A percentile compares a stretch with the other conserved stretches of the same genome.
phyloP scores from a whole-genome alignment of 2,329 filamentous ascomycete species.

The Claviceps digitariae region DNA sequence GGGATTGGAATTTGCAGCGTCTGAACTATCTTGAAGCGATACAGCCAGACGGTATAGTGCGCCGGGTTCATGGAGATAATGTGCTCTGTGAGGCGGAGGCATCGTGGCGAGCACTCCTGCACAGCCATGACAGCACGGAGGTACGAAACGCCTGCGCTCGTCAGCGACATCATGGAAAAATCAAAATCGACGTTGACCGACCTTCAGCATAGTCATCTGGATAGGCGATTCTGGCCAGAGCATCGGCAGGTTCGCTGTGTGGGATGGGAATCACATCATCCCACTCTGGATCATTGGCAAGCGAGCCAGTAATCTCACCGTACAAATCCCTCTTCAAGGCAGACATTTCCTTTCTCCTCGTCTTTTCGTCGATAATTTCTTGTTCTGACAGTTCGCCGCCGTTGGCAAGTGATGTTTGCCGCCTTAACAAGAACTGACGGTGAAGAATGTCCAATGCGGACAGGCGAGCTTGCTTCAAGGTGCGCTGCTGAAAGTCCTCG shows the following conservation, averaged over 20 bases:
- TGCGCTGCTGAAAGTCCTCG: conserved; percentile 30
- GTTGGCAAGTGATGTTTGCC: conserved; percentile 17
- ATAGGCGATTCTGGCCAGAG: conserved; percentile 88
- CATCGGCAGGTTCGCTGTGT: conserved; percentile 68
- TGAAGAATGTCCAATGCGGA: conserved; percentile 30
- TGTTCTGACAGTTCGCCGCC: conserved; percentile 19
- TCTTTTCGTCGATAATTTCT: conserved; percentile 32
- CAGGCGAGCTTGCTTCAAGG: conserved; percentile 28
- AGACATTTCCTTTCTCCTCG: conserved; percentile 37
- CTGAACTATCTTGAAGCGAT: conserved; percentile 68
- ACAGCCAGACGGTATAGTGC: conserved; percentile 98
- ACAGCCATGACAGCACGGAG: conserved; percentile 84
- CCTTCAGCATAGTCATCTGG: conserved; percentile 75
- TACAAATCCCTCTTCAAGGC: conserved; percentile 37
- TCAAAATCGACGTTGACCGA: conserved; percentile 19
- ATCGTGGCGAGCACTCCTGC: conserved; percentile 70
- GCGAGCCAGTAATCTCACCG: conserved; percentile 30
- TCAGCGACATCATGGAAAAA: conserved; percentile 2
- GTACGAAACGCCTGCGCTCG: conserved; percentile 64
- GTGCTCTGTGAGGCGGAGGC: conserved; percentile 69
- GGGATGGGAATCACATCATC: conserved; percentile 73
- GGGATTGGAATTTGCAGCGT: conserved; percentile 49
- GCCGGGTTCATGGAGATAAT: conserved; percentile 90
- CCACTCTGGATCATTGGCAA: conserved; percentile 59
- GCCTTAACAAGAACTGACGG: conserved; percentile 27